Conservation (phyloP, 495 filamentous ascomycete genomes). For the Amorphotheca resinae region DNA sequence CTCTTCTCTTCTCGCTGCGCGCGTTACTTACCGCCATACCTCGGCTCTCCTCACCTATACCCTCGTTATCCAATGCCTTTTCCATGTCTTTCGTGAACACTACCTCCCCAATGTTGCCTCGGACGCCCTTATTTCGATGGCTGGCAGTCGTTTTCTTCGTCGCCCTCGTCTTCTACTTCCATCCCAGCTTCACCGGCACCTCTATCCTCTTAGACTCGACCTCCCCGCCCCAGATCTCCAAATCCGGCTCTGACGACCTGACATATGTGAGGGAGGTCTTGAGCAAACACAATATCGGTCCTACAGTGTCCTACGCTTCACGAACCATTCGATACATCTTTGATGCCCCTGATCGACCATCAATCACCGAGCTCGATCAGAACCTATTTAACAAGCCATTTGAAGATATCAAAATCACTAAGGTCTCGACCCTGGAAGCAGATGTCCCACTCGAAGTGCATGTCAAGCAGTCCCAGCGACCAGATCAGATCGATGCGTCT, state of each 20-base stretch:
- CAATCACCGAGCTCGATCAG: constrained; percentile 11
- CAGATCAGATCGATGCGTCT: constrained; percentile 32
- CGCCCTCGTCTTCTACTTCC: constrained; percentile 4
- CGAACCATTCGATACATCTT: constrained; percentile 17
- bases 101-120: constrained; percentile 7
- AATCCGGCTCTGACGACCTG: not conserved
- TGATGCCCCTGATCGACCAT: constrained; percentile 9
- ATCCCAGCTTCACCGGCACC: constrained; percentile 4
- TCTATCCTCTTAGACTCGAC: not conserved
- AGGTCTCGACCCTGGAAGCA: constrained; percentile 1
- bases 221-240: not conserved
- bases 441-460: constrained; percentile 9
- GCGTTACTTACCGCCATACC: too few species aligned
- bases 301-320: constrained; percentile 17
- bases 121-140: constrained; percentile 5
- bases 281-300: constrained; percentile 10
- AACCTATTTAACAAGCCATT: constrained; percentile 11
- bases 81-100: not conserved
- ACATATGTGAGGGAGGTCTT: constrained; percentile 11
- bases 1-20: too few species aligned
- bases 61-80: not conserved
- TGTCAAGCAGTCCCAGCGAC: constrained; percentile 13
- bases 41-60: too few species aligned
- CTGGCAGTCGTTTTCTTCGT: constrained; percentile 5
- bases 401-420: constrained; percentile 8